Evolutionary conservation across 2,329 filamentous ascomycete genomes (phyloP).

Genomic region (Eutypa lata): DNA sequence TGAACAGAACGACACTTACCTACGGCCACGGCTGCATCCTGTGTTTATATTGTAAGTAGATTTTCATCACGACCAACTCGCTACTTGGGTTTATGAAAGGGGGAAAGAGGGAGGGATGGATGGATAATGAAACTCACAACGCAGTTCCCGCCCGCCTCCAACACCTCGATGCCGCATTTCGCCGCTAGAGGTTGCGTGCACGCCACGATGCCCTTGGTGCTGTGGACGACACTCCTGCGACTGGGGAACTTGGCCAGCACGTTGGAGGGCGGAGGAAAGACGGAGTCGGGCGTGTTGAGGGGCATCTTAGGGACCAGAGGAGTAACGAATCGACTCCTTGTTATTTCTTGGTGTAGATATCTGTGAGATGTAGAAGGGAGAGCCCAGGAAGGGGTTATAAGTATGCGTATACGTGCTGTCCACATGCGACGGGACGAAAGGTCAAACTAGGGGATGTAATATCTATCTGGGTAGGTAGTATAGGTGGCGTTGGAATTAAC

Average conservation of each 20-base stretch:
- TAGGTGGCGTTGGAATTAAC: too few species aligned
- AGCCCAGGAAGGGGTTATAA: too few species aligned
- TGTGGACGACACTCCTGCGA: slow-evolving; percentile 87
- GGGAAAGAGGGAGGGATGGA: not conserved
- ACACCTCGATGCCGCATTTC: slow-evolving; percentile 78
- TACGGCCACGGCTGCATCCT: slow-evolving; percentile 93
- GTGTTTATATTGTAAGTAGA: slow-evolving; percentile 7
- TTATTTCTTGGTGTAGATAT: too few species aligned
- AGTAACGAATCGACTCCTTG: too few species aligned
- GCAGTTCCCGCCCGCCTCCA: slow-evolving; percentile 89
- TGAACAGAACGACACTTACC: slow-evolving; percentile 50
- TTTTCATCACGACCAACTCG: slow-evolving; percentile 1
- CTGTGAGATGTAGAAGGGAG: too few species aligned
- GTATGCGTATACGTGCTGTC: too few species aligned
- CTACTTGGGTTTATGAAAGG: too few species aligned
- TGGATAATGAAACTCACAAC: slow-evolving; percentile 60
- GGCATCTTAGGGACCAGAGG: slow-evolving; percentile 36
- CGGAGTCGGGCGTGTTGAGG: slow-evolving; percentile 39
- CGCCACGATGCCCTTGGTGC: slow-evolving; percentile 85
- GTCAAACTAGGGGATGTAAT: too few species aligned
- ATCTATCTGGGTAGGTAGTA: too few species aligned
- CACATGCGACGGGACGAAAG: too few species aligned
- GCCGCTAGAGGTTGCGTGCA: slow-evolving; percentile 88
- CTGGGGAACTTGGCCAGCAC: slow-evolving; percentile 68
- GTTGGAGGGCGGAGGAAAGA: slow-evolving; percentile 43